Conservation (phyloP, 331 rosid genomes). For the Prunus yedoensis region DNA sequence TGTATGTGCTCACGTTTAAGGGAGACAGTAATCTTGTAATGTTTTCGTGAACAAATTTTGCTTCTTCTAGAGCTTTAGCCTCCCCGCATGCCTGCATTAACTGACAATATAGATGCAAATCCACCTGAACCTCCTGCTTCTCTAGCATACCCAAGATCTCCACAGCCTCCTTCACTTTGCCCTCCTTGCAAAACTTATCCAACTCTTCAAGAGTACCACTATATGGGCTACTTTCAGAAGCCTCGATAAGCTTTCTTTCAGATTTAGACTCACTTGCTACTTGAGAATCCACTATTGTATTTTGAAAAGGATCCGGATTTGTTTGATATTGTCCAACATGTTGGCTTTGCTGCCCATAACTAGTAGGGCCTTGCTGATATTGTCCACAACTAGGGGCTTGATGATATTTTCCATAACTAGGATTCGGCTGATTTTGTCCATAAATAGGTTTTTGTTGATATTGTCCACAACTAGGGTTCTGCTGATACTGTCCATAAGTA, state of each 20-base stretch:
- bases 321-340: background rate
- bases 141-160: conserved; percentile 49
- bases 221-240: conserved; percentile 25
- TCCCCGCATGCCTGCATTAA: conserved; percentile 57
- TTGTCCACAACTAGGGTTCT: conserved; percentile 35
- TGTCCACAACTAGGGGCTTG: background rate
- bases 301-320: conserved; percentile 25
- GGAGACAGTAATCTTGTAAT: conserved; percentile 40
- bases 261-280: conserved; percentile 24
- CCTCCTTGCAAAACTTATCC: conserved; percentile 51
- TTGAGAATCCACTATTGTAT: conserved; percentile 29
- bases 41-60: conserved; percentile 46
- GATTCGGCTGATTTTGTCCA: conserved; percentile 27
- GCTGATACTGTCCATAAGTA: conserved; percentile 3
- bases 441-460: conserved; percentile 25
- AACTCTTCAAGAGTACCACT: conserved; percentile 54
- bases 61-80: conserved; percentile 58
- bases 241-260: conserved; percentile 24
- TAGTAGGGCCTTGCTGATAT: conserved; percentile 10
- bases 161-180: conserved; percentile 70
- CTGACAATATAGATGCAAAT: conserved; percentile 46
- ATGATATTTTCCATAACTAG: background rate
- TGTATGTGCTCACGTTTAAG: conserved; percentile 50
- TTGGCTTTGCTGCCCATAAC: background rate
- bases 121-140: conserved; percentile 42